Evolutionary conservation across 345 rosid species (phyloP).

Genomic region (Pugionium cornutum): DNA sequence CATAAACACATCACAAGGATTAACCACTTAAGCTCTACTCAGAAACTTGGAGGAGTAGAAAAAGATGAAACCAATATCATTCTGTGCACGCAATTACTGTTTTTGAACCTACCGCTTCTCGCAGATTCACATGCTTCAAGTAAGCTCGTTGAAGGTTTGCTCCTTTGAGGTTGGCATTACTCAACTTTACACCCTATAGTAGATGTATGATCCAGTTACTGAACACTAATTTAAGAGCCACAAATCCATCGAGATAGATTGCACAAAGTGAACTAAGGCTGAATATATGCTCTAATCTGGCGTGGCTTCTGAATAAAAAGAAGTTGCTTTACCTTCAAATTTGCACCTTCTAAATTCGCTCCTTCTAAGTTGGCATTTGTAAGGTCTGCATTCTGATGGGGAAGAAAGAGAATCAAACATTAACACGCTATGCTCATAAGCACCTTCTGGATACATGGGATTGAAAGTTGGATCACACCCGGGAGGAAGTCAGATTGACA

Average conservation of each 20-base stretch:
- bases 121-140: constrained; percentile 79
- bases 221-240: background rate
- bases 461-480: background rate
- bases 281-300: background rate
- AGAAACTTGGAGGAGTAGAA: background rate
- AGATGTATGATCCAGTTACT: constrained; percentile 8
- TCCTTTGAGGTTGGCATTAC: constrained; percentile 76
- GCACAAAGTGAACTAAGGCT: constrained; percentile 4
- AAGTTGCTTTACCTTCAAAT: constrained; percentile 66
- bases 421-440: constrained; percentile 8
- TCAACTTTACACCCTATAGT: constrained; percentile 83
- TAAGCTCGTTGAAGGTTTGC: constrained; percentile 96
- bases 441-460: background rate
- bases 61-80: background rate
- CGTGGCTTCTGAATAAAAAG: background rate
- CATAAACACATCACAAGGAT: constrained; percentile 19
- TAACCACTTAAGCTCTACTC: background rate
- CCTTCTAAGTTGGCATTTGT: constrained; percentile 95
- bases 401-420: constrained; percentile 23
- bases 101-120: constrained; percentile 65
- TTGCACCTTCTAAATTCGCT: constrained; percentile 93
- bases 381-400: constrained; percentile 76
- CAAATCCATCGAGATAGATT: constrained; percentile 1
- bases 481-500: background rate
- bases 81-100: background rate